Conservation (phyloP, 805 yeast species). For the Lachancea dasiensis region DNA sequence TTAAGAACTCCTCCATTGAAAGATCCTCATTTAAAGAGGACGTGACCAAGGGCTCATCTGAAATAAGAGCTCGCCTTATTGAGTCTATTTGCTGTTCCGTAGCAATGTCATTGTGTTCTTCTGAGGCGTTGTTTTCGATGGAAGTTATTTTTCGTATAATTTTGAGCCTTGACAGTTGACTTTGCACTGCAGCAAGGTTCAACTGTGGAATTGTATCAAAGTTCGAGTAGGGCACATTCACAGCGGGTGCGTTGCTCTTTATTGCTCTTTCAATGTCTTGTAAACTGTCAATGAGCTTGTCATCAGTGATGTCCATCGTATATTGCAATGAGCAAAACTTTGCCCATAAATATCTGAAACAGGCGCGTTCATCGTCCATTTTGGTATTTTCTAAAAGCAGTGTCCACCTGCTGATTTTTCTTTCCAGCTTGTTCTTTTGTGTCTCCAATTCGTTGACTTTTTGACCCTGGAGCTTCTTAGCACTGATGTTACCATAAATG, state of each 20-base stretch:
- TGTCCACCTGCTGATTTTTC: constrained; percentile 47
- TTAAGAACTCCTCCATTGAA: constrained; percentile 58
- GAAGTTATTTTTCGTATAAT: constrained; percentile 42
- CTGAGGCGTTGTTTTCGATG: constrained; percentile 47
- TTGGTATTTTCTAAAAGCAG: constrained; percentile 23
- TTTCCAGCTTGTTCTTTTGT: constrained; percentile 38
- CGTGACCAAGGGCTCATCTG: background rate
- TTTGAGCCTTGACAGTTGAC: constrained; percentile 64
- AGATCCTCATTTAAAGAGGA: constrained; percentile 30
- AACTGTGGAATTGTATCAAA: constrained; percentile 54
- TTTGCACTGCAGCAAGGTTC: constrained; percentile 42
- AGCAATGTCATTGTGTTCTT: constrained; percentile 19
- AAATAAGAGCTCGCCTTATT: constrained; percentile 1
- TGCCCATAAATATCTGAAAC: constrained; percentile 45
- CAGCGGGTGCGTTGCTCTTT: constrained; percentile 2
- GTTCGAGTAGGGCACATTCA: constrained; percentile 46
- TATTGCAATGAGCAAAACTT: constrained; percentile 40
- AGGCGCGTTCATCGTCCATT: constrained; percentile 9
- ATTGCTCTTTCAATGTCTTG: constrained; percentile 18
- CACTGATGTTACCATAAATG: constrained; percentile 27
- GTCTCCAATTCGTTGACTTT: constrained; percentile 32
- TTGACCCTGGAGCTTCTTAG: constrained; percentile 30
- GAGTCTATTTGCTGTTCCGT: constrained; percentile 17
- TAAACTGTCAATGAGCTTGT: constrained; percentile 26
- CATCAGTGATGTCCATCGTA: constrained; percentile 33